Evolutionary conservation across 2,329 filamentous ascomycete species (phyloP).

Genomic region (Aspergillus awamori): DNA sequence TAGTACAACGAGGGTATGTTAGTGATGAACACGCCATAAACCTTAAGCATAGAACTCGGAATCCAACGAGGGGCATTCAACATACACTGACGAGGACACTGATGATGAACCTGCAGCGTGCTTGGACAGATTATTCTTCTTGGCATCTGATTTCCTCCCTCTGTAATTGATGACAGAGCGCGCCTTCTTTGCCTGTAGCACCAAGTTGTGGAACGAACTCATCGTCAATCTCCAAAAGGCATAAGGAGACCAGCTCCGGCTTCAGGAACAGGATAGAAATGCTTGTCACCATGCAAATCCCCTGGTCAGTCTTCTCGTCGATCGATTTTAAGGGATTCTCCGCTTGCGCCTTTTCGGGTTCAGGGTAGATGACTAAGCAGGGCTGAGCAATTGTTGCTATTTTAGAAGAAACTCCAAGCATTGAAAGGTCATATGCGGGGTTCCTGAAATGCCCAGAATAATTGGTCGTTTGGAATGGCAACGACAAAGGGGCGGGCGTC

Average conservation of each 20-base stretch:
- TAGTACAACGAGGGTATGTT: slow-evolving; percentile 22
- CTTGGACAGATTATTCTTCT: slow-evolving; percentile 28
- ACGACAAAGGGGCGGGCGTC: background rate
- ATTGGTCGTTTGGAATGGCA: background rate
- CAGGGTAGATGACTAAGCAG: slow-evolving; percentile 10
- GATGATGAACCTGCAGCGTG: slow-evolving; percentile 27
- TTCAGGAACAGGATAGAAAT: slow-evolving; percentile 14
- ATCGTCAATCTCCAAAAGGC: slow-evolving; percentile 33
- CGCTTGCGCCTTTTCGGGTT: slow-evolving; percentile 6
- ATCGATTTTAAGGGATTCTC: slow-evolving; percentile 11
- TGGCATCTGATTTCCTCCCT: slow-evolving; percentile 32
- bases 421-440: background rate
- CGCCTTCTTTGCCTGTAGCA: slow-evolving; percentile 36
- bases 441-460: background rate
- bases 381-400: slow-evolving; percentile 13
- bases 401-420: slow-evolving; percentile 8
- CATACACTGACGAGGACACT: slow-evolving; percentile 30
- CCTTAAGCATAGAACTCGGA: background rate
- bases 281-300: slow-evolving; percentile 14
- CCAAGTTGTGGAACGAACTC: slow-evolving; percentile 38
- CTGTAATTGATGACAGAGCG: slow-evolving; percentile 35
- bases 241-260: slow-evolving; percentile 33
- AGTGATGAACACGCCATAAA: slow-evolving; percentile 7
- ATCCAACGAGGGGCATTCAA: background rate
- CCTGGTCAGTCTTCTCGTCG: slow-evolving; percentile 3